phyloP scores from a whole-genome alignment of 345 rosid species.

The Eutrema yunnanense region DNA sequence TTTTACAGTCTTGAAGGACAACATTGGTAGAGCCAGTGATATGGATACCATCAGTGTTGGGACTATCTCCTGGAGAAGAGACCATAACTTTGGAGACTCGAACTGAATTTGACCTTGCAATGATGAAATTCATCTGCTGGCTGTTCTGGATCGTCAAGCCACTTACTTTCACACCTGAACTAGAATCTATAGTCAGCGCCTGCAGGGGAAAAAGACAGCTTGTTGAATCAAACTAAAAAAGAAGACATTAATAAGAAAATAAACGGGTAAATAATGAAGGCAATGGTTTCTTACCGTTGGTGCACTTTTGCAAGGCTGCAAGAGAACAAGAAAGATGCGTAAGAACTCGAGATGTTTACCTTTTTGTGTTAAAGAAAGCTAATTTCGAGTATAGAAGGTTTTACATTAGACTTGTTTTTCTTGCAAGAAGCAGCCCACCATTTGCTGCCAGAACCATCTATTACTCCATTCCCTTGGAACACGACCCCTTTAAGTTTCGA shows the following conservation, averaged over 20 bases:
- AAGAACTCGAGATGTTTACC: not conserved
- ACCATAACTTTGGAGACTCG: conserved; percentile 59
- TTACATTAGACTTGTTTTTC: conserved; percentile 82
- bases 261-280: not conserved
- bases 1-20: conserved; percentile 80
- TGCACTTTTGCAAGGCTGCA: conserved; percentile 90
- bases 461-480: conserved; percentile 84
- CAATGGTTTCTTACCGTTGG: conserved; percentile 63
- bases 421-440: conserved; percentile 99
- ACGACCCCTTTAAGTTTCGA: conserved; percentile 60
- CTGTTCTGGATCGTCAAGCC: conserved; percentile 92
- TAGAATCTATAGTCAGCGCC: conserved; percentile 93
- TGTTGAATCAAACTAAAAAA: conserved; percentile 15
- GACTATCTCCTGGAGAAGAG: conserved; percentile 94
- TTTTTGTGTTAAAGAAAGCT: not conserved
- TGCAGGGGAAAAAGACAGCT: conserved; percentile 30
- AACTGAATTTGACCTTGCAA: conserved; percentile 62
- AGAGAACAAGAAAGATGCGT: conserved; percentile 23
- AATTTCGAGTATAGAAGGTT: not conserved
- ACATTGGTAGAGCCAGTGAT: conserved; percentile 82
- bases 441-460: conserved; percentile 95
- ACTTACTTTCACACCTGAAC: conserved; percentile 67
- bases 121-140: conserved; percentile 94
- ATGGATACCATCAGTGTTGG: conserved; percentile 98
- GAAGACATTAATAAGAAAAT: not conserved